Conservation (phyloP, 2,329 filamentous ascomycete species). For the Colletotrichum spinosum region DNA sequence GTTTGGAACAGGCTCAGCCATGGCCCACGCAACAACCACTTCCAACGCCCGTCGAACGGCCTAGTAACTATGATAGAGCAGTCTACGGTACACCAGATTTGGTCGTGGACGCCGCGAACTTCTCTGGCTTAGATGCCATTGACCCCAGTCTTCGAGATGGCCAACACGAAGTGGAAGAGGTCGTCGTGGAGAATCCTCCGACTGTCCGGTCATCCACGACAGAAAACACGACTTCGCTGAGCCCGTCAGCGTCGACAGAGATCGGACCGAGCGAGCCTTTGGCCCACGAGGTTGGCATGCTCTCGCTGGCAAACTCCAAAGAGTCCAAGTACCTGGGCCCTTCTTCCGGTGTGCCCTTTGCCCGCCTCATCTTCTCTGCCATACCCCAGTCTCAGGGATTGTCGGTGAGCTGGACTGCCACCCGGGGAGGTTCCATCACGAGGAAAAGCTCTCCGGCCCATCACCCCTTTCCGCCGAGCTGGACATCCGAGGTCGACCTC, state of each 20-base stretch:
- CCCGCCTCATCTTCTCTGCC: slow-evolving; percentile 58
- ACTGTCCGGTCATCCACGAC: slow-evolving; percentile 5
- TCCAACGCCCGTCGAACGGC: neutral
- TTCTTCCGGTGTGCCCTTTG: slow-evolving; percentile 65
- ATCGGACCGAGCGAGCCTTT: slow-evolving; percentile 40
- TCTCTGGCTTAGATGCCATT: slow-evolving; percentile 30
- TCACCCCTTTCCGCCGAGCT: neutral
- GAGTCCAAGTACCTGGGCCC: slow-evolving; percentile 65
- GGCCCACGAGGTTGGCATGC: slow-evolving; percentile 63
- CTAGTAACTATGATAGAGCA: neutral
- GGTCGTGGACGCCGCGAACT: slow-evolving; percentile 24
- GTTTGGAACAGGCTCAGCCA: neutral
- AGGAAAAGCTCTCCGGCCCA: slow-evolving; percentile 36
- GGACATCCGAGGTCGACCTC: slow-evolving; percentile 39
- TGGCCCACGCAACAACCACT: slow-evolving; percentile 8
- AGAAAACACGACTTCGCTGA: neutral
- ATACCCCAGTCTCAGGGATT: slow-evolving; percentile 41
- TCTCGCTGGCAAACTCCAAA: slow-evolving; percentile 59
- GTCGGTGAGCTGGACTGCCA: slow-evolving; percentile 4
- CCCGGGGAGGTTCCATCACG: neutral
- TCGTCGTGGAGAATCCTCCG: neutral
- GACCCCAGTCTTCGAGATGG: neutral
- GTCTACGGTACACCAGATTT: slow-evolving; percentile 23
- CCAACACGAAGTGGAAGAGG: no score
- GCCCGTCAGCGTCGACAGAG: slow-evolving; percentile 35